Percentiles rank a stretch among this genome's conserved stretches.
Conservation (phyloP, 2,329 filamentous ascomycete species). For the Ceratocystiopsis minuta region DNA sequence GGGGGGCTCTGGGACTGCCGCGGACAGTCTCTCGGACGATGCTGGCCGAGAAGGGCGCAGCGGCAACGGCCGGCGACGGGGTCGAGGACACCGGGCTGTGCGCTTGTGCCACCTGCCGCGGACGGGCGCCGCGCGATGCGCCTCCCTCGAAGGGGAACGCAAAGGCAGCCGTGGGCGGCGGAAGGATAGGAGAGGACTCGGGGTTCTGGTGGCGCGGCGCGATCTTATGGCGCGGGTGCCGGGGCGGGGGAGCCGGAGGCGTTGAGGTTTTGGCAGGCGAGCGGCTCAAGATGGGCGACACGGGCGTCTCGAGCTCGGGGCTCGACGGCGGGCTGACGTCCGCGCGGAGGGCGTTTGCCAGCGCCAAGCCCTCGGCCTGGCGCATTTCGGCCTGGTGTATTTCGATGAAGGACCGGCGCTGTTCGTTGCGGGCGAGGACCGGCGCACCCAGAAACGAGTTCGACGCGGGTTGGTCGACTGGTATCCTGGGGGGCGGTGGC, state of each 20-base stretch:
- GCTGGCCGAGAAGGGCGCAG: too few species aligned
- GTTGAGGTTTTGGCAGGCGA: constrained; percentile 1
- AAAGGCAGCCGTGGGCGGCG: constrained; percentile 1
- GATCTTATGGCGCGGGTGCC: constrained; percentile 2
- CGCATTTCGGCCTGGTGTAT: constrained; percentile 42
- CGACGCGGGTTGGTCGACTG: too few species aligned
- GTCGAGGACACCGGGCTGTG: too few species aligned
- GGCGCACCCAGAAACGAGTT: constrained; percentile 6
- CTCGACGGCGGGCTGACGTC: constrained; percentile 14
- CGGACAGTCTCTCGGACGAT: too few species aligned
- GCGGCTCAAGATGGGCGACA: not conserved
- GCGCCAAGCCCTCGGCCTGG: constrained; percentile 38
- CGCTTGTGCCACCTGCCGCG: too few species aligned
- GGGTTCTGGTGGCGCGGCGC: not conserved
- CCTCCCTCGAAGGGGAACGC: too few species aligned
- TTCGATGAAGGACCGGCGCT: constrained; percentile 39
- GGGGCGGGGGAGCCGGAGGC: constrained; percentile 4
- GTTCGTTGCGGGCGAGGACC: constrained; percentile 27
- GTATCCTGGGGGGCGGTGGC: too few species aligned
- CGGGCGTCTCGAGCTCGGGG: constrained; percentile 8
- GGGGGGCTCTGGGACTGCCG: too few species aligned
- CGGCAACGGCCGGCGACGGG: too few species aligned
- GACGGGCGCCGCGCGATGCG: too few species aligned
- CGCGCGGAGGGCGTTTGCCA: constrained; percentile 30
- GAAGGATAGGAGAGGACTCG: constrained; percentile 3